Base-by-base conservation (phyloP, 257 asterid genomes). In the Ehretia macrophylla region DNA sequence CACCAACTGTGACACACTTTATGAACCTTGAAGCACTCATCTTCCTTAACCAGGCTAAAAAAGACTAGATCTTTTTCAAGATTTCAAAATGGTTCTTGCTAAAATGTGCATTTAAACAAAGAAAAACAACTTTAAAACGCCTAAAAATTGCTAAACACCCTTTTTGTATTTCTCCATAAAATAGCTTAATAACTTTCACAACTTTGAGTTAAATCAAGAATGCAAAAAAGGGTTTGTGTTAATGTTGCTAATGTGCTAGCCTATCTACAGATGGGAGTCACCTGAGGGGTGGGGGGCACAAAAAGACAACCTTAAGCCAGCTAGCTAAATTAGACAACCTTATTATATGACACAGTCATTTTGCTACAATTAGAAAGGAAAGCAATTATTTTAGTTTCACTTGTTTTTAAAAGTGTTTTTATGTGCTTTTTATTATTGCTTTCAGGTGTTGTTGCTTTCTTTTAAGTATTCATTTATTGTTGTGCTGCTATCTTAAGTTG, bases 11-110 rank as follows among this genome's bases (percentile, higher is more conserved):
- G 18, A 82, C 88, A 64, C 88, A 82, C 76, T 82, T 82, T 61
- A 82, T 82, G 85, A 82, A 82, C 66, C 81, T 79, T 53, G 88
- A 76, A 23, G 85, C 88, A 64, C 88, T 82, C 88, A 82, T 82
- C 66, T 63, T 73, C 66, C 13, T 22, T 19, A 51, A 51, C 35
- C 17, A 17, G 12, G 16, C n/a, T 17, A 21, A 17, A 8, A 8
- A 17, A 14, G n/a, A n/a, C 21, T 11, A 8, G 21, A 5, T 1
- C 8, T 51, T 14, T 14, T 52, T 20, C 38, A 52, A 22, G 38
- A 52, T 52, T 52, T 52, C 39, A 52, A 52, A 52, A 52, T 27
- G 57, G 38, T 0, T 14, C 14, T 5, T 21, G 57, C 57, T 11
- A 49, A 49, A 49, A 49, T 17, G 0, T 20, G 16, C 18, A 52